Evolutionary conservation across 129 eudicot species (phyloP).

Genomic region (Glebionis coronaria): DNA sequence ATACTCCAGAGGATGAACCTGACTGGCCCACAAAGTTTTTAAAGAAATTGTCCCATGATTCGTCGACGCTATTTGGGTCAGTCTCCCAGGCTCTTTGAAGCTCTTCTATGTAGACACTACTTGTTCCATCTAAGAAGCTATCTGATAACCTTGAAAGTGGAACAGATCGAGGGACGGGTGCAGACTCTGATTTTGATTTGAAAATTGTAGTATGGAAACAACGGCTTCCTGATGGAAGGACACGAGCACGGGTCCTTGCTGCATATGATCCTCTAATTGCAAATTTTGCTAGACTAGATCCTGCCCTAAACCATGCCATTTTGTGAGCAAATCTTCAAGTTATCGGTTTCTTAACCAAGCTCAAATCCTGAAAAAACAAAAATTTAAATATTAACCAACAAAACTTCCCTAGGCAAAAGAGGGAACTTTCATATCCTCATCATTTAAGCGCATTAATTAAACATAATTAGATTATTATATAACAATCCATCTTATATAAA

Average conservation of each 20-base stretch:
- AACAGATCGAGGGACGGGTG: constrained; percentile 86
- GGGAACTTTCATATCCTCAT: not conserved
- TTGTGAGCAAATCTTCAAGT: not conserved
- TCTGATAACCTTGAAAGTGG: constrained; percentile 85
- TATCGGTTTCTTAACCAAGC: not conserved
- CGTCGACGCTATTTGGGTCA: constrained; percentile 88
- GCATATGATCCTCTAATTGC: constrained; percentile 54
- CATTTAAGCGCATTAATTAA: too few relatives aligned
- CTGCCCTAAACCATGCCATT: constrained; percentile 92
- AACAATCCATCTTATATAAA: not conserved
- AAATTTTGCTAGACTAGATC: constrained; percentile 68
- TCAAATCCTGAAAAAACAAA: constrained; percentile 5
- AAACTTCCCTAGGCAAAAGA: too few relatives aligned
- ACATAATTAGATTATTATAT: not conserved
- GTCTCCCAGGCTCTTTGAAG: constrained; percentile 97
- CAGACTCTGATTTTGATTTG: constrained; percentile 56
- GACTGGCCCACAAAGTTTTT: constrained; percentile 86
- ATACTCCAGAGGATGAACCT: constrained; percentile 67
- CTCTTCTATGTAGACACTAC: constrained; percentile 92
- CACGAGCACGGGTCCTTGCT: constrained; percentile 33
- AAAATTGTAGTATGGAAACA: constrained; percentile 54
- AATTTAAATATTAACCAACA: not conserved
- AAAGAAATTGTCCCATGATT: constrained; percentile 96
- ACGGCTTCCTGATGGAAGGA: constrained; percentile 34
- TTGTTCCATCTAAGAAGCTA: constrained; percentile 93